A percentile compares a stretch with the other conserved stretches of the same genome.
Evolutionary conservation across 257 asterid genomes (phyloP).

Genomic region (Solanum okadae): DNA sequence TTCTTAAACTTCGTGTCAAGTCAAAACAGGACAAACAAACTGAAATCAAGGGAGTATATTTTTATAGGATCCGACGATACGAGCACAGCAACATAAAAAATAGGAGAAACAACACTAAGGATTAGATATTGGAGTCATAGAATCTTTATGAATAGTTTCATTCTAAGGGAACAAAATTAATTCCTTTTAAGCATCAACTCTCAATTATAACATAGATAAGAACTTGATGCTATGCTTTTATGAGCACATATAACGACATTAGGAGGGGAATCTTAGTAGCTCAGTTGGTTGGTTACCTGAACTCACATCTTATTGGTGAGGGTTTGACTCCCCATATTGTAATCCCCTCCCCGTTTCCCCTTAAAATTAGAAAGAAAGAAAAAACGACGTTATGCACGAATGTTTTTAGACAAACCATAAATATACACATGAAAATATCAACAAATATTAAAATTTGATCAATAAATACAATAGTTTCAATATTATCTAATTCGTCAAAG

Average conservation of each 20-base stretch:
- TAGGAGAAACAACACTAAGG: background rate
- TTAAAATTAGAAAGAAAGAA: no score
- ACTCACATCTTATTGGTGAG: background rate
- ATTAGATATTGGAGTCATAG: slow-evolving; percentile 21
- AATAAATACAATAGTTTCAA: background rate
- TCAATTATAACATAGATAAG: slow-evolving; percentile 40
- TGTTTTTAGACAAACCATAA: background rate
- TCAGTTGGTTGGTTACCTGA: background rate
- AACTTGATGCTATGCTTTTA: slow-evolving; percentile 39
- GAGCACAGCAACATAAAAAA: background rate
- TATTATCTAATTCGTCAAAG: background rate
- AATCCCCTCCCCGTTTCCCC: background rate
- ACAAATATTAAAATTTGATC: background rate
- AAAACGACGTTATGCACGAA: background rate
- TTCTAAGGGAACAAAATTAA: background rate
- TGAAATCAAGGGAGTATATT: background rate
- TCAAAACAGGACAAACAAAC: background rate
- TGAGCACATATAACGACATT: background rate
- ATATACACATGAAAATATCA: background rate
- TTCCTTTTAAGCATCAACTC: slow-evolving; percentile 21
- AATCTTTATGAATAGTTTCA: slow-evolving; percentile 8
- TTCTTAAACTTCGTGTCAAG: background rate
- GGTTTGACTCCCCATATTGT: background rate
- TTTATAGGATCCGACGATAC: background rate
- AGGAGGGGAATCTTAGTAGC: background rate